phyloP scores from a whole-genome alignment of 2,329 filamentous ascomycete genomes.

The Claviceps sp. region DNA sequence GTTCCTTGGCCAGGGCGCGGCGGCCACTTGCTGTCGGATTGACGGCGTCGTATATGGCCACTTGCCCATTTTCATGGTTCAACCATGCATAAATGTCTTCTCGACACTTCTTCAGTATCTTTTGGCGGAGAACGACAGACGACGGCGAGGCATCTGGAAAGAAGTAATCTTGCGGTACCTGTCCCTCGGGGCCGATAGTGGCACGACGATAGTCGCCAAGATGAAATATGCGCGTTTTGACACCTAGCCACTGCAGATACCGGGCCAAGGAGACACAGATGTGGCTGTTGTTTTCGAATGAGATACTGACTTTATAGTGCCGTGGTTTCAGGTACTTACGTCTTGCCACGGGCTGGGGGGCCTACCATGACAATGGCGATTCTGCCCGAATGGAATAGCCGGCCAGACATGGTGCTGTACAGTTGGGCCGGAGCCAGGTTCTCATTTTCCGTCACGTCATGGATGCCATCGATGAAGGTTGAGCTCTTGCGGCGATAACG shows the following conservation, averaged over 20 bases:
- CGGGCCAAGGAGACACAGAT: constrained; percentile 91
- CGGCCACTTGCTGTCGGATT: constrained; percentile 79
- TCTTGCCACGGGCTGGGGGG: constrained; percentile 88
- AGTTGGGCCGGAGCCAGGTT: constrained; percentile 88
- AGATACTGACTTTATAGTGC: not conserved
- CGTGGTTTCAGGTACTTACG: constrained; percentile 37
- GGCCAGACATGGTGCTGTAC: constrained; percentile 94
- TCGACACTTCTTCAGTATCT: constrained; percentile 93
- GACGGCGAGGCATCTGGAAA: constrained; percentile 86
- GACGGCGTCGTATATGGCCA: constrained; percentile 96
- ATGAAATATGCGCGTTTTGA: constrained; percentile 97
- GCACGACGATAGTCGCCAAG: constrained; percentile 91
- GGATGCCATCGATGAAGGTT: constrained; percentile 93
- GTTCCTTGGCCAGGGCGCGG: constrained; percentile 80
- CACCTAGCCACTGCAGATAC: constrained; percentile 91
- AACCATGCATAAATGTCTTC: constrained; percentile 96
- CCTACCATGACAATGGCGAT: constrained; percentile 98
- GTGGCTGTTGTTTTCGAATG: constrained; percentile 41
- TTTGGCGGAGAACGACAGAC: constrained; percentile 87
- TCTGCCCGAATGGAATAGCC: constrained; percentile 90
- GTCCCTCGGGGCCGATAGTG: constrained; percentile 68
- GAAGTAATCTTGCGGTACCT: constrained; percentile 95
- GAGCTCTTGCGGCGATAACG: constrained; percentile 86
- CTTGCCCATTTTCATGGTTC: constrained; percentile 93
- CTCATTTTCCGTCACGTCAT: constrained; percentile 72